phyloP scores from a whole-genome alignment of 2,329 filamentous ascomycete genomes.

The Fusarium sp. region DNA sequence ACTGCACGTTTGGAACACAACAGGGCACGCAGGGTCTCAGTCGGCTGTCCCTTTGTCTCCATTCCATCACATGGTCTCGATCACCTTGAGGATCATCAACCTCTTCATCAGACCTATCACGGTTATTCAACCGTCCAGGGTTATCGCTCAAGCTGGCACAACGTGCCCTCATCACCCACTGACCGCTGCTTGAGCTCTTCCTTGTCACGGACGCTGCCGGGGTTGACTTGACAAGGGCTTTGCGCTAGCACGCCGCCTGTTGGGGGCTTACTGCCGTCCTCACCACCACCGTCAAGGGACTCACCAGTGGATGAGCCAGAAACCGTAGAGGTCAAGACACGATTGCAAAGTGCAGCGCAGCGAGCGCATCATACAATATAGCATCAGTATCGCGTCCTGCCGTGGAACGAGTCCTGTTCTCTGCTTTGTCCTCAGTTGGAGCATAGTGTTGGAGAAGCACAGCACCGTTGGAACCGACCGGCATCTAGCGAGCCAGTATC shows the following conservation, averaged over 20 bases:
- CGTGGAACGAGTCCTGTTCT: constrained; percentile 6
- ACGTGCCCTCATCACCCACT: constrained; percentile 36
- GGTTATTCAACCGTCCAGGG: constrained; percentile 2
- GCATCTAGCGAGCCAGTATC: constrained; percentile 5
- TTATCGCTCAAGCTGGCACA: constrained; percentile 29
- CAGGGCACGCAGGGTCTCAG: constrained; percentile 30
- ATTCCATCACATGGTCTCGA: constrained; percentile 36
- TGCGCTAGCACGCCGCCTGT: constrained; percentile 36
- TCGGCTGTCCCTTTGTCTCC: constrained; percentile 21
- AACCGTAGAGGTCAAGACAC: constrained; percentile 30
- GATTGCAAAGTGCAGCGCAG: constrained; percentile 17
- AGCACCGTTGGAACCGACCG: constrained; percentile 18
- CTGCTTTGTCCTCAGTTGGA: neutral
- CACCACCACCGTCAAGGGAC: constrained; percentile 14
- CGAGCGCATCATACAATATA: constrained; percentile 7
- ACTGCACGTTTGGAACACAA: constrained; percentile 2
- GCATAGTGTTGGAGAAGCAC: constrained; percentile 10
- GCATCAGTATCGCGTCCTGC: constrained; percentile 2
- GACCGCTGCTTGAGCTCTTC: constrained; percentile 43
- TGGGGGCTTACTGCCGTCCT: constrained; percentile 18
- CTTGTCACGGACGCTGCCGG: constrained; percentile 37
- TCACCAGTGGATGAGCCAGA: constrained; percentile 24
- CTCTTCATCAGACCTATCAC: constrained; percentile 27
- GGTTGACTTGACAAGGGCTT: constrained; percentile 39
- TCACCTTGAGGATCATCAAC: constrained; percentile 28